Base-by-base conservation (phyloP, 192 early-diverging fungal genomes). In the Coemansia sp. region DNA sequence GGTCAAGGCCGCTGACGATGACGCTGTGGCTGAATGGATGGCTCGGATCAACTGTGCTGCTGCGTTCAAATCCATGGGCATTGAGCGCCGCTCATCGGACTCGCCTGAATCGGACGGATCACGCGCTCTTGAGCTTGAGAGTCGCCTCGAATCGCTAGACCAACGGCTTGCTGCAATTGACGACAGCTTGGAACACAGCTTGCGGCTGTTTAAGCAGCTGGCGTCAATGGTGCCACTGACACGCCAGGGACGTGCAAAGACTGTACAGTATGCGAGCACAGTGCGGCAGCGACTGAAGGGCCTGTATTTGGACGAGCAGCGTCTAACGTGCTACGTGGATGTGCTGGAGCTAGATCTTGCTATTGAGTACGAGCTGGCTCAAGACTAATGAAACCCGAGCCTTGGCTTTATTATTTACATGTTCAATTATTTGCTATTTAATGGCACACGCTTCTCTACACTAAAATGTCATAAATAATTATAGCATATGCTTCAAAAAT, bases 21-120 rank as follows among this genome's bases (percentile, higher is more conserved):
- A 84, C 32, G 84, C 88, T 20, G 87, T 92, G 73, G 86, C 89
- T 27, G 88, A 92, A 64, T 92, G 91, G 91, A 90, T 92, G 82
- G 73, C 83, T 35, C 85, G 86, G 45, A 88, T 92, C 55, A 92
- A 92, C 78, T 92, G 90, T 66, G 89, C 89, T 0, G 85, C 89
- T 6, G 82, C 89, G 14, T 84, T 92, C 68, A 92, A 90, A 64
- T 85, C 88, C 5, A 64, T 68, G 64, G 82, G 67, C n/a, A 56
- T 83, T 2, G 73, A 67, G 23, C 68, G 69, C 16, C 71, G 81
- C 51, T 56, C 50, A 18, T 54, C 39, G 2, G 39, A 29, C 24
- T 27, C 51, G 6, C 10, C 47, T 11, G 37, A 47, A 22, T 18
- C 4, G 7, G 54, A 39, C 20, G 37, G 19, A 35, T 27, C 39